A percentile compares a stretch with the other conserved stretches of the same genome.
phyloP scores from a whole-genome alignment of 371 early-diverging fungal genomes.

The Apophysomyces ossiformis region DNA sequence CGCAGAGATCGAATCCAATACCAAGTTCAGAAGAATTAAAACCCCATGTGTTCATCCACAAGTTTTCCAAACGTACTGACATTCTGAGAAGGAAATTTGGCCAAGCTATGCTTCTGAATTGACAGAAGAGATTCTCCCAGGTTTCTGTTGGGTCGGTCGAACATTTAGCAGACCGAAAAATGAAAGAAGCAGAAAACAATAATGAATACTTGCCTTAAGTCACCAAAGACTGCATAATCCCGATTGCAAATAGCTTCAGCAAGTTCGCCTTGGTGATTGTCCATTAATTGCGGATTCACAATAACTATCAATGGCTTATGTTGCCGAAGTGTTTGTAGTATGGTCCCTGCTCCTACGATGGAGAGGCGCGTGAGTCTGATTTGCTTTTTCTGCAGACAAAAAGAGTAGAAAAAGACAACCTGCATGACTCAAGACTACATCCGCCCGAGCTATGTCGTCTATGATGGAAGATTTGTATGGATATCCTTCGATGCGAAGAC shows the following conservation, averaged over 20 bases:
- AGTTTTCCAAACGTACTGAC: conserved; percentile 13
- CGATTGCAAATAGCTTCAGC: conserved; percentile 67
- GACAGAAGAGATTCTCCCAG: neutral
- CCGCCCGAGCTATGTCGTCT: conserved; percentile 61
- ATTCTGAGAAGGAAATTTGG: conserved; percentile 11
- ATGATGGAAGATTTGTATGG: conserved; percentile 63
- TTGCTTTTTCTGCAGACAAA: neutral
- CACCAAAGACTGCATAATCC: conserved; percentile 57
- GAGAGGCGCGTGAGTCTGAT: neutral
- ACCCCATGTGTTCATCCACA: conserved; percentile 22
- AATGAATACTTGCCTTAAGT: conserved; percentile 9
- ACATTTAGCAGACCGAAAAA: no score
- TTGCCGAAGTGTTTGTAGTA: conserved; percentile 77
- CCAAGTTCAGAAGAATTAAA: conserved; percentile 4
- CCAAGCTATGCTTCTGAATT: neutral
- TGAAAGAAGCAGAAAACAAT: no score
- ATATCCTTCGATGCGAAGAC: conserved; percentile 53
- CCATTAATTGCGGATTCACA: conserved; percentile 76
- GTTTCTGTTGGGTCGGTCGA: neutral
- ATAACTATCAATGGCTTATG: conserved; percentile 74
- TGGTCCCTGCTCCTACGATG: conserved; percentile 72
- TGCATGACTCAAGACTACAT: conserved; percentile 76
- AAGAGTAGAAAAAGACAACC: conserved; percentile 41
- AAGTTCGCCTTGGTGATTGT: conserved; percentile 90
- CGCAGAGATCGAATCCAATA: conserved; percentile 6